Conservation (phyloP, 1,284 basidiomycete species). For the Papiliotrema flavescens region DNA sequence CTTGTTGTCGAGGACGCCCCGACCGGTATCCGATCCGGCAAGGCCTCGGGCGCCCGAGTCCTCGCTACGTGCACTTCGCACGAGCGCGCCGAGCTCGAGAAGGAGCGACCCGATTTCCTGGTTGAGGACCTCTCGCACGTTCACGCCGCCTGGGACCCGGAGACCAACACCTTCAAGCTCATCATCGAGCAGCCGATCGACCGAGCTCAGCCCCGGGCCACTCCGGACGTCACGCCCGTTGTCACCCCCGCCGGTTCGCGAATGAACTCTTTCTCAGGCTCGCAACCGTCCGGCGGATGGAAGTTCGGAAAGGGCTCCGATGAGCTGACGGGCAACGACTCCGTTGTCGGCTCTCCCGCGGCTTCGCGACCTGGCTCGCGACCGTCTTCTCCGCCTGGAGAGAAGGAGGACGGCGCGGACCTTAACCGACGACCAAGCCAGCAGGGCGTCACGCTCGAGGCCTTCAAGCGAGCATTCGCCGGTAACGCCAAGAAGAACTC, state of each 20-base stretch:
- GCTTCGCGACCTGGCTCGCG: slow-evolving; percentile 39
- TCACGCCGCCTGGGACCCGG: slow-evolving; percentile 41
- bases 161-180: slow-evolving; percentile 41
- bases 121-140: slow-evolving; percentile 49
- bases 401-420: slow-evolving; percentile 18
- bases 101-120: slow-evolving; percentile 50
- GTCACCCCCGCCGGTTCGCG: slow-evolving; percentile 47
- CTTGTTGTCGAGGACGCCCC: slow-evolving; percentile 82
- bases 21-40: slow-evolving; percentile 69
- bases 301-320: slow-evolving; percentile 28
- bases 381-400: slow-evolving; percentile 6
- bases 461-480: slow-evolving; percentile 47
- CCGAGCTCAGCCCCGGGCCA: slow-evolving; percentile 38
- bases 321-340: slow-evolving; percentile 48
- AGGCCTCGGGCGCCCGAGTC: slow-evolving; percentile 66
- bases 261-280: slow-evolving; percentile 41
- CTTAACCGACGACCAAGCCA: slow-evolving; percentile 24
- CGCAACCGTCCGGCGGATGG: slow-evolving; percentile 7
- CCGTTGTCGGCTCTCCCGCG: slow-evolving; percentile 43
- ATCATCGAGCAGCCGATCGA: slow-evolving; percentile 48
- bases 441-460: slow-evolving; percentile 42
- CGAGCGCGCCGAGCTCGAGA: slow-evolving; percentile 57
- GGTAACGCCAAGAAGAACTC: slow-evolving; percentile 34
- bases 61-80: slow-evolving; percentile 78
- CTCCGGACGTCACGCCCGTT: slow-evolving; percentile 48